Conservation (phyloP, 805 yeast species). For the Monosporozyma aerobia region DNA sequence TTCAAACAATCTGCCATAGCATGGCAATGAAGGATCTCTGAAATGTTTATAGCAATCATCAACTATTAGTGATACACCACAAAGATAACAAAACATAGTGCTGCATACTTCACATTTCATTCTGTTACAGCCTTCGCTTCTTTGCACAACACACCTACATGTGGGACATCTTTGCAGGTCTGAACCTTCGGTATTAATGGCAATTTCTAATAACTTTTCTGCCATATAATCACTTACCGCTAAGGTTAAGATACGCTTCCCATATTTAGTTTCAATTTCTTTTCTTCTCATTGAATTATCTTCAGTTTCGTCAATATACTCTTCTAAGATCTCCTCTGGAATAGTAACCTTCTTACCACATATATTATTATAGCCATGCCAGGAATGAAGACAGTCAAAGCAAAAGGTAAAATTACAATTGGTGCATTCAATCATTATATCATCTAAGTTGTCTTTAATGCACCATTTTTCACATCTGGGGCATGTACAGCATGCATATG, state of each 20-base stretch:
- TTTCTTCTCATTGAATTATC: conserved; percentile 20
- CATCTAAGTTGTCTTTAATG: conserved; percentile 38
- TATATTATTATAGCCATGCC: conserved; percentile 46
- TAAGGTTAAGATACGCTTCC: conserved; percentile 33
- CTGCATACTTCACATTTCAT: conserved; percentile 47
- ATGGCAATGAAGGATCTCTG: conserved; percentile 32
- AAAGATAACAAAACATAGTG: conserved; percentile 44
- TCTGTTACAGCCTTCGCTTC: conserved; percentile 56
- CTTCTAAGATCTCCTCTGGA: conserved; percentile 27
- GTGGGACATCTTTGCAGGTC: conserved; percentile 44
- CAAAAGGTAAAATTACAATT: conserved; percentile 48
- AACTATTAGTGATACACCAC: conserved; percentile 36
- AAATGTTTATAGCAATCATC: conserved; percentile 47
- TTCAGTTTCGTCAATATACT: conserved; percentile 30
- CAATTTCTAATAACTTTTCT: conserved; percentile 38
- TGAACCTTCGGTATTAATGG: conserved; percentile 35
- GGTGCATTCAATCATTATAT: conserved; percentile 40
- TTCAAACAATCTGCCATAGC: conserved; percentile 44
- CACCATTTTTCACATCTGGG: conserved; percentile 44
- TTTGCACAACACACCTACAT: conserved; percentile 41
- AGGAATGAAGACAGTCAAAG: conserved; percentile 45
- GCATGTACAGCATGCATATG: conserved; percentile 42
- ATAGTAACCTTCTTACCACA: conserved; percentile 34
- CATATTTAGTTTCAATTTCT: conserved; percentile 36
- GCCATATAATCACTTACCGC: conserved; percentile 40